Evolutionary conservation across 495 filamentous ascomycete genomes (phyloP).

Genomic region (Pseudotulostoma volvatum): DNA sequence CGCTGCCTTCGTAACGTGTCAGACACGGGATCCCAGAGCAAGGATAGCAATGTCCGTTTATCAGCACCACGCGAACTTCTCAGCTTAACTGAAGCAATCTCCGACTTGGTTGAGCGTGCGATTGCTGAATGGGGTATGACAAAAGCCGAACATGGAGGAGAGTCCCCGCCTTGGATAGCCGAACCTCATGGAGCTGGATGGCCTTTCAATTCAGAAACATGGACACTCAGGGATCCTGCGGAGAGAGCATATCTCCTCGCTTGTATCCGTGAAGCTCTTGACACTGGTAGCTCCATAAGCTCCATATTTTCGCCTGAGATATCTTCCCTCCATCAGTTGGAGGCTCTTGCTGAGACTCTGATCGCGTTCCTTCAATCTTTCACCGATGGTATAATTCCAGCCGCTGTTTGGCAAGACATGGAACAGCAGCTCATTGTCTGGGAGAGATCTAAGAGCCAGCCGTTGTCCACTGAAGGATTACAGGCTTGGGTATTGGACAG

Average conservation of each 20-base stretch:
- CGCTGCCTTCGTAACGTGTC: slow-evolving; percentile 27
- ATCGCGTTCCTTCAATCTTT: slow-evolving; percentile 54
- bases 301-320: slow-evolving; percentile 41
- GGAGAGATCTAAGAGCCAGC: slow-evolving; percentile 31
- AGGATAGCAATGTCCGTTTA: slow-evolving; percentile 37
- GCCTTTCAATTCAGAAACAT: slow-evolving; percentile 52
- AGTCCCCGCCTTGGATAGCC: slow-evolving; percentile 37
- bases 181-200: slow-evolving; percentile 43
- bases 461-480: slow-evolving; percentile 42
- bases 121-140: slow-evolving; percentile 77
- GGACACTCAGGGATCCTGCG: slow-evolving; percentile 25
- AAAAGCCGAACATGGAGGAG: slow-evolving; percentile 28
- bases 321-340: slow-evolving; percentile 45
- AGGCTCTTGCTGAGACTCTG: slow-evolving; percentile 50
- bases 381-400: slow-evolving; percentile 57
- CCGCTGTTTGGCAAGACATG: slow-evolving; percentile 50
- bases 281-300: slow-evolving; percentile 42
- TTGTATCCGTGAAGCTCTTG: slow-evolving; percentile 48
- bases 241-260: slow-evolving; percentile 19
- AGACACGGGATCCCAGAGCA: slow-evolving; percentile 12
- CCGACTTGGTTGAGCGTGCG: slow-evolving; percentile 53
- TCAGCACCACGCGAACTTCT: slow-evolving; percentile 76
- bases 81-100: slow-evolving; percentile 69
- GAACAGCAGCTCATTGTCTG: slow-evolving; percentile 41
- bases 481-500: slow-evolving; percentile 55